phyloP scores from a whole-genome alignment of 2,329 filamentous ascomycete genomes.

The Calonectria honghensis region DNA sequence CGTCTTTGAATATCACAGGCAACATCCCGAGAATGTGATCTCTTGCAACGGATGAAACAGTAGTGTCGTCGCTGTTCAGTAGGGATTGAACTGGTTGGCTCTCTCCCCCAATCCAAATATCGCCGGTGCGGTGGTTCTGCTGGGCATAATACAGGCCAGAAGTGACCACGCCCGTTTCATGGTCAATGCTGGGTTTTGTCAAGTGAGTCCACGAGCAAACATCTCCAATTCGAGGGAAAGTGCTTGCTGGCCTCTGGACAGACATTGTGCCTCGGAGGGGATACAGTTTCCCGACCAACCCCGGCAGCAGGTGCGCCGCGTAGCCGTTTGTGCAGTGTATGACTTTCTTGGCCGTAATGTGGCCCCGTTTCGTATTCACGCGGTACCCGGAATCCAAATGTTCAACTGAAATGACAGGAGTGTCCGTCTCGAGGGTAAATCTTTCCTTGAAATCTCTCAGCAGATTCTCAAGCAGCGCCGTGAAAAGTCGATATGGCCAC shows the following conservation, averaged over 20 bases:
- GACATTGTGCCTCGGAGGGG: constrained; percentile 68
- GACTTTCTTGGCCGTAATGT: constrained; percentile 66
- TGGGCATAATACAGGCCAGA: constrained; percentile 49
- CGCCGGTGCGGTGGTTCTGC: constrained; percentile 56
- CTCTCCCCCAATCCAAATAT: constrained; percentile 72
- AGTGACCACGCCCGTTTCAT: constrained; percentile 64
- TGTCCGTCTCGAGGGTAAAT: constrained; percentile 62
- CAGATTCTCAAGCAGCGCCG: constrained; percentile 61
- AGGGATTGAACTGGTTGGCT: constrained; percentile 62
- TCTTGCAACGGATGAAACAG: constrained; percentile 58
- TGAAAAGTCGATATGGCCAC: constrained; percentile 69
- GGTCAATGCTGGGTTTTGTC: constrained; percentile 65
- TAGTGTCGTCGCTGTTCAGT: constrained; percentile 65
- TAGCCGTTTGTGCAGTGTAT: constrained; percentile 75
- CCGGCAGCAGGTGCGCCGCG: constrained; percentile 68
- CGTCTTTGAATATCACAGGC: constrained; percentile 56
- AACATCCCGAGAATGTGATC: constrained; percentile 62
- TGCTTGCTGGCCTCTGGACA: constrained; percentile 63
- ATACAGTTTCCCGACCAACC: constrained; percentile 64
- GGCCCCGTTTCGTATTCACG: constrained; percentile 66
- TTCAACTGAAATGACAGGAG: constrained; percentile 54
- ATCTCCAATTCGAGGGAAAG: constrained; percentile 52
- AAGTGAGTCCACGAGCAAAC: constrained; percentile 67
- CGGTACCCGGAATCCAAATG: constrained; percentile 58
- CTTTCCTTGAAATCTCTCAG: constrained; percentile 52